Evolutionary conservation across 345 rosid genomes (phyloP).

Genomic region (Conringia planisiliqua): DNA sequence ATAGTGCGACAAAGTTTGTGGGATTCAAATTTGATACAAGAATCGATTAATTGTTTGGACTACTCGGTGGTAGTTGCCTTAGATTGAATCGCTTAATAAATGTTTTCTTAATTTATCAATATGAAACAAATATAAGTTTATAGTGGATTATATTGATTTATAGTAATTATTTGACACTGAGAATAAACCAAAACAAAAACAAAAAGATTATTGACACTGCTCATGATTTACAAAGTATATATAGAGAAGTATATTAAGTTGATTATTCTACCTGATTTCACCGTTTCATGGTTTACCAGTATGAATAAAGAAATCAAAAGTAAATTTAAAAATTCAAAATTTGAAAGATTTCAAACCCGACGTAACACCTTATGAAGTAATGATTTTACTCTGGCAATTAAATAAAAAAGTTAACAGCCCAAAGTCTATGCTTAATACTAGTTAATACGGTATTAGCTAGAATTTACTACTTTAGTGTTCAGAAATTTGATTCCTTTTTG

Average conservation of each 20-base stretch:
- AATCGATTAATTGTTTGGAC: not conserved
- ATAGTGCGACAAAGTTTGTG: not conserved
- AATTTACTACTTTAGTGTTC: not conserved
- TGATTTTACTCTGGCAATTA: not conserved
- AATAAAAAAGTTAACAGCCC: not conserved
- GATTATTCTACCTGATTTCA: not conserved
- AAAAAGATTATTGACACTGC: not conserved
- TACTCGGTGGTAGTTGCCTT: not conserved
- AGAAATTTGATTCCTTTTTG: not conserved
- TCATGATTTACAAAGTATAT: not conserved
- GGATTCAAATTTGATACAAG: not conserved
- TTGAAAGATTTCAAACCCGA: not conserved
- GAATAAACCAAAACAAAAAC: not conserved
- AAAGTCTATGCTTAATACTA: not conserved
- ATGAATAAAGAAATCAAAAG: not conserved
- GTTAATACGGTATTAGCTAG: not conserved
- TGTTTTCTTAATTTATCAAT: not conserved
- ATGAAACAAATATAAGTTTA: not conserved
- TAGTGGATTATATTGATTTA: not conserved
- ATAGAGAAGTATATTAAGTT: not conserved
- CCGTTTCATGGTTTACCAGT: not conserved
- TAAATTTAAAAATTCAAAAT: not conserved
- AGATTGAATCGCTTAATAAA: not conserved
- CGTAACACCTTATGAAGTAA: not conserved
- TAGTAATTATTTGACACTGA: not conserved